Evolutionary conservation across 1,284 basidiomycete species (phyloP), one percentile per base, ranked within the genome.

Genomic region (Golubevia sp.): DNA sequence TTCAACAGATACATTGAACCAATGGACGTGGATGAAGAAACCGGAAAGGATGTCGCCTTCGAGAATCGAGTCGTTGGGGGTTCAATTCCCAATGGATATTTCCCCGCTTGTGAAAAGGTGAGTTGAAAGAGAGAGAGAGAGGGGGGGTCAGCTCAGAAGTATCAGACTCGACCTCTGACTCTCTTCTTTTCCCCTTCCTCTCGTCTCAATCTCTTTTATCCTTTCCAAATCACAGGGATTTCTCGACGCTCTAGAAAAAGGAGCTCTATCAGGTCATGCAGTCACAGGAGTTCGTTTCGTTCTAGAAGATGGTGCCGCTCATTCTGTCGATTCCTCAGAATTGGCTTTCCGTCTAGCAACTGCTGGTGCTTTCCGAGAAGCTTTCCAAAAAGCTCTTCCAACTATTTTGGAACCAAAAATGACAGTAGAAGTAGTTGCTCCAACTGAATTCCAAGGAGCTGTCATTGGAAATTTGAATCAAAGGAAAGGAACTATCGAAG

Each of bases 261-360:
- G 97, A 56, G 87, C 90, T 1, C 87, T 99, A 18, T 91, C 93
- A 2, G 97, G 97, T 8, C 94, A 97, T 84, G 88, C 89, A 0
- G 91, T 98, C 74, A 90, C 90, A 27, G 94, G 94, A 24, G 91
- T 91, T 67, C 90, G 92, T 53, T 90, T 98, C 79, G 90, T 98
- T 24, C 86, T 99, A 49, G 91, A 92, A 84, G 97, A 99, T 82
- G 97, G 97, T 84, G 90, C 89, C 3, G 91, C 89, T 83, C 97
- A 99, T 85, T 88, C 90, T n/a, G 94, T 97, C 74, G 97, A 99
- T 87, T 99, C 96, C 49, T 94, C 92, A 67, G 97, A 99, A 84
- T 85, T 98, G 69, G 95, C 97, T 48, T 99, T 99, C 89, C 88
- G 94, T 58, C 87, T 95, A 26, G 92, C 92, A 4, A 90, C 92